A percentile compares a stretch with the other conserved stretches of the same genome.
Evolutionary conservation across 2,329 filamentous ascomycete species (phyloP).

Genomic region (Colletotrichum endophyticum): DNA sequence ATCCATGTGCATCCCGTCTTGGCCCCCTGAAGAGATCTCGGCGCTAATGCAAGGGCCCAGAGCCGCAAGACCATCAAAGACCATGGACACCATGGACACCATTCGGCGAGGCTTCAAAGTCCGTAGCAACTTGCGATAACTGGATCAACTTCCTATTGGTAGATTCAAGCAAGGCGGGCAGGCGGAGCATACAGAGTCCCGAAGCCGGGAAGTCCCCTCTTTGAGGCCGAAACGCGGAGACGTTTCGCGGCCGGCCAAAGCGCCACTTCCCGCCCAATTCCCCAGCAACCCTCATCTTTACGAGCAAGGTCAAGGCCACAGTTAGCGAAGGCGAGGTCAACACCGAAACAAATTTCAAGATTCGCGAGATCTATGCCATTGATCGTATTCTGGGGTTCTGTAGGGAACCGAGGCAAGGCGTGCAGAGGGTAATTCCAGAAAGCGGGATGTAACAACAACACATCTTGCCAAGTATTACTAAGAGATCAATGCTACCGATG

Average conservation of each 20-base stretch:
- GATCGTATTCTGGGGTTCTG: not conserved
- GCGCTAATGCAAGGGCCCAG: not conserved
- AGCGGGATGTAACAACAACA: not conserved
- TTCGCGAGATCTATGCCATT: slow-evolving; percentile 1
- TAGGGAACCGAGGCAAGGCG: not conserved
- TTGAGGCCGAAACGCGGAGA: slow-evolving; percentile 6
- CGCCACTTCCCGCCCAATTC: not conserved
- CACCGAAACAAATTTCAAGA: not conserved
- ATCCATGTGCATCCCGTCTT: not conserved
- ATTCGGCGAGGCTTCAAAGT: not conserved
- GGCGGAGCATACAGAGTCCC: not conserved
- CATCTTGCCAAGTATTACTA: not conserved
- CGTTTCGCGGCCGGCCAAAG: slow-evolving; percentile 19
- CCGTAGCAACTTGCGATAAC: not conserved
- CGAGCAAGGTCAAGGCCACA: not conserved
- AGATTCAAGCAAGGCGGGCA: not conserved
- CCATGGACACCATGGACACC: not conserved
- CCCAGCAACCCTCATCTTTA: not conserved
- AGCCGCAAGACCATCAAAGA: not conserved
- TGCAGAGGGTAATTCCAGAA: not conserved
- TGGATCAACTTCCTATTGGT: not conserved
- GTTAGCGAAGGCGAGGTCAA: not conserved
- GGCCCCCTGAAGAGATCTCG: not conserved
- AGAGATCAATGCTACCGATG: not conserved
- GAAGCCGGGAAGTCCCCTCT: slow-evolving; percentile 1